These are phyloP conservation scores for Pelargonium australe DNA, from an alignment of 441 rosid genomes.

Conservation along the genomic window DNA sequence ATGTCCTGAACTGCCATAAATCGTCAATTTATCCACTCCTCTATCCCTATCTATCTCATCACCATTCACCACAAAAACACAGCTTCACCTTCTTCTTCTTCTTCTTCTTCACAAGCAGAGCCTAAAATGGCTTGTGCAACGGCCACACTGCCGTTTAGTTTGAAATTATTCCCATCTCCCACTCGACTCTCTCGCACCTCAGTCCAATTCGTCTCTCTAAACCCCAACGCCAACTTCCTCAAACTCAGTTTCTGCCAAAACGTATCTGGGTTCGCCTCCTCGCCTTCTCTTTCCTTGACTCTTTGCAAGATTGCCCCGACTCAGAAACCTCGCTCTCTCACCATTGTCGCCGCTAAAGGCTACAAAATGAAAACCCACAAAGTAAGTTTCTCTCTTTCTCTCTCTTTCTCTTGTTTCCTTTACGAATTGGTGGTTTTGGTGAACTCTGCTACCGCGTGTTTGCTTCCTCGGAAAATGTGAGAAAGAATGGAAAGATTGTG, in stretches of 20 bases:
- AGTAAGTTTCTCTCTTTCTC: slow-evolving; percentile 30
- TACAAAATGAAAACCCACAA: slow-evolving; percentile 96
- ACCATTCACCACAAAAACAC: not conserved
- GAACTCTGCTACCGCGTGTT: not conserved
- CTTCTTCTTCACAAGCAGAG: slow-evolving; percentile 13
- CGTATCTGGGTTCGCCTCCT: slow-evolving; percentile 42
- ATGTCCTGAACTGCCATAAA: not conserved
- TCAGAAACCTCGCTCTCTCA: slow-evolving; percentile 38
- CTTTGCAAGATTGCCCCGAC: slow-evolving; percentile 27
- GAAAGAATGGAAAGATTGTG: too few species aligned
- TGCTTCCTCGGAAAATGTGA: not conserved
- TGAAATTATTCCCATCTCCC: slow-evolving; percentile 28
- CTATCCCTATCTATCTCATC: not conserved
- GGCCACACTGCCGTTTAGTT: slow-evolving; percentile 30
- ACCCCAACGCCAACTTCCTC: slow-evolving; percentile 28
- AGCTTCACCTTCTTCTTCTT: slow-evolving; percentile 11
- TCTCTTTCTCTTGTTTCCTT: not conserved
- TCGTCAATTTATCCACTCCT: not conserved
- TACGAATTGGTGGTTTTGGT: not conserved
- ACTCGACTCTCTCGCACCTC: slow-evolving; percentile 29
- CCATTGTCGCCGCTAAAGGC: slow-evolving; percentile 73
- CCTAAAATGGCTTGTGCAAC: slow-evolving; percentile 57
- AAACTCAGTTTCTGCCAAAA: slow-evolving; percentile 40
- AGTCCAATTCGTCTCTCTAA: slow-evolving; percentile 35
- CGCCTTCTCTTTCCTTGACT: slow-evolving; percentile 27